Base-by-base conservation (phyloP, 768 basidiomycete genomes). In the Trametes cubensis region DNA sequence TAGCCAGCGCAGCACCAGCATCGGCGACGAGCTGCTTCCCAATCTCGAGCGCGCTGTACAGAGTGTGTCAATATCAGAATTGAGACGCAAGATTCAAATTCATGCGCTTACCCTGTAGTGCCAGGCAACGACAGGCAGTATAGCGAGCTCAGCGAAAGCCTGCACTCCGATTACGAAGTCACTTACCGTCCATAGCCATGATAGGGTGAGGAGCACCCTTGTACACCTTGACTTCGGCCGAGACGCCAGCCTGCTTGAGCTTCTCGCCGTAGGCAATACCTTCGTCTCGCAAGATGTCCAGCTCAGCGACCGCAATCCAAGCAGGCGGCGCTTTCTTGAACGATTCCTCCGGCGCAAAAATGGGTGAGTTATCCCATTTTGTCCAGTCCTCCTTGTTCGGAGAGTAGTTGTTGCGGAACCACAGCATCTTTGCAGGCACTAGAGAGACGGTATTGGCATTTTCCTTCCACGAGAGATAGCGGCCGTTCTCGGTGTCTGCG, bases 131-230 rank as follows among this genome's bases (percentile, higher is more conserved):
- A 6, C 2, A 6, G 54, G 6, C 10, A 44, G 15, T 14, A 40
- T 14, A 50, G 34, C 20, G 49, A 47, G 20, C 14, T 52, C n/a
- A 56, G 23, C 18, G 23, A 17, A 21, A 15, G 18, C 4, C 15
- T 17, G 13, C 3, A 57, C 8, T 13, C 13, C 15, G 48, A 11
- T 28, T 2, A 55, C 39, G 46, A 56, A 46, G 49, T 3, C 51
- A 72, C 85, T 63, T 62, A 86, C 85, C 86, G 61, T 89, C 88
- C 87, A 90, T 88, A 6, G 84, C 85, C 82, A 90, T 84, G 45
- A 88, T 83, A 0, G 83, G 87, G 75, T 90, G 88, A 28, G 89
- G 89, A 4, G 84, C 86, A 13, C 80, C 81, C 66, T 81, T 78
- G 71, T 90, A 91, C 21, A 85, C 71, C 68, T 79, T 79, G 0